Evolutionary conservation across 2,329 filamentous ascomycete species (phyloP).

Genomic region (Scedosporium boydii): DNA sequence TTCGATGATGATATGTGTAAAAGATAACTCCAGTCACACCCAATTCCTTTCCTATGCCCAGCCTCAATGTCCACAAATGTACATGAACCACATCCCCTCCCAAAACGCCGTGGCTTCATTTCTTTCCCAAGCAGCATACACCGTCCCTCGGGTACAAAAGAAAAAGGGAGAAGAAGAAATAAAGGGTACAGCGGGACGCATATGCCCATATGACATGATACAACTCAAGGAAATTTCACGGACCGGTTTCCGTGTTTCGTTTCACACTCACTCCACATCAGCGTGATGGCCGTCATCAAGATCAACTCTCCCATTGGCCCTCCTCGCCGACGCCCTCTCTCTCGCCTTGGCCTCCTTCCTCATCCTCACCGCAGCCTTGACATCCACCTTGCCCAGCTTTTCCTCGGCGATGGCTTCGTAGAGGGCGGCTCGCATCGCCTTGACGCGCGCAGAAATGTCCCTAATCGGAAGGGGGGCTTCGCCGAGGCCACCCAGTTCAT

Average conservation of each 20-base stretch:
- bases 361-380: slow-evolving; percentile 18
- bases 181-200: not conserved
- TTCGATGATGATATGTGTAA: no score
- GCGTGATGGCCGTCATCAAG: not conserved
- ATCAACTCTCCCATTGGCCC: not conserved
- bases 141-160: not conserved
- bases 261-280: not conserved
- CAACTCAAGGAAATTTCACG: not conserved
- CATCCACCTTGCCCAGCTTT: slow-evolving; percentile 14
- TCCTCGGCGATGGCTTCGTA: slow-evolving; percentile 8
- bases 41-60: no score
- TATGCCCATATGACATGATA: not conserved
- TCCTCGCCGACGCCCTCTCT: slow-evolving; percentile 12
- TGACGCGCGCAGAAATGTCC: not conserved
- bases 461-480: not conserved
- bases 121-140: not conserved
- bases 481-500: not conserved
- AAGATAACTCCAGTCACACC: no score
- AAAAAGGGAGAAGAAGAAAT: not conserved
- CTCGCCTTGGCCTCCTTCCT: slow-evolving; percentile 22
- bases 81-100: not conserved
- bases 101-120: not conserved
- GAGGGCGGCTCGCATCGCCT: not conserved
- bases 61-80: no score
- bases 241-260: not conserved